These are phyloP conservation scores for Nemophila menziesii DNA, from an alignment of 257 asterid genomes.

Conservation along the genomic window DNA sequence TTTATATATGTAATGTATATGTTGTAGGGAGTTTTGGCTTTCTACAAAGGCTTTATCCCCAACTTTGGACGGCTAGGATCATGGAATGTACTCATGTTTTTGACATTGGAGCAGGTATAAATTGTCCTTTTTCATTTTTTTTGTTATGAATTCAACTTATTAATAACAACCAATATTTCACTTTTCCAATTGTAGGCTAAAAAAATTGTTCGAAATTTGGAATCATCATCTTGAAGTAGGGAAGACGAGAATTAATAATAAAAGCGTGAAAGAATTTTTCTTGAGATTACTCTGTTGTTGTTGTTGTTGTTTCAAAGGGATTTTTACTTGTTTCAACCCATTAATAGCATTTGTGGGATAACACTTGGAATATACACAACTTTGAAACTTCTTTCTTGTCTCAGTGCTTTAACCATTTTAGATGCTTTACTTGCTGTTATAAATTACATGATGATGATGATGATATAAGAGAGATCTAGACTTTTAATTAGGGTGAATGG, in stretches of 20 bases:
- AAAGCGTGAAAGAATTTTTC: background rate
- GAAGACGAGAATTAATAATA: slow-evolving; percentile 3
- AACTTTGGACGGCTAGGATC: slow-evolving; percentile 93
- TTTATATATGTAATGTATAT: slow-evolving; percentile 3
- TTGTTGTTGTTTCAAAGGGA: background rate
- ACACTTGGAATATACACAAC: background rate
- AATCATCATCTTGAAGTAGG: slow-evolving; percentile 46
- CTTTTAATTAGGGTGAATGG: no score
- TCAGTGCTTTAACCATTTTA: no score
- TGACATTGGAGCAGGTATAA: slow-evolving; percentile 85
- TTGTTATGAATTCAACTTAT: background rate
- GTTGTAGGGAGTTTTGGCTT: slow-evolving; percentile 86
- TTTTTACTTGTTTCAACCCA: no score
- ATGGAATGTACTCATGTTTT: slow-evolving; percentile 91
- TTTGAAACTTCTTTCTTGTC: background rate
- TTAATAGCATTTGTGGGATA: no score
- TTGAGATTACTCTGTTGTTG: background rate
- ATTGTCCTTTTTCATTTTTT: background rate
- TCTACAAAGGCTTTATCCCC: slow-evolving; percentile 91
- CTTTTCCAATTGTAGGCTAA: slow-evolving; percentile 44
- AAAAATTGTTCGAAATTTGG: slow-evolving; percentile 46
- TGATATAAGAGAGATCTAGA: no score
- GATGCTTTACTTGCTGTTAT: no score
- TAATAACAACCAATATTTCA: background rate
- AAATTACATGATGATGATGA: no score